Conservation (phyloP, 495 filamentous ascomycete species). For the Terfezia claveryi region DNA sequence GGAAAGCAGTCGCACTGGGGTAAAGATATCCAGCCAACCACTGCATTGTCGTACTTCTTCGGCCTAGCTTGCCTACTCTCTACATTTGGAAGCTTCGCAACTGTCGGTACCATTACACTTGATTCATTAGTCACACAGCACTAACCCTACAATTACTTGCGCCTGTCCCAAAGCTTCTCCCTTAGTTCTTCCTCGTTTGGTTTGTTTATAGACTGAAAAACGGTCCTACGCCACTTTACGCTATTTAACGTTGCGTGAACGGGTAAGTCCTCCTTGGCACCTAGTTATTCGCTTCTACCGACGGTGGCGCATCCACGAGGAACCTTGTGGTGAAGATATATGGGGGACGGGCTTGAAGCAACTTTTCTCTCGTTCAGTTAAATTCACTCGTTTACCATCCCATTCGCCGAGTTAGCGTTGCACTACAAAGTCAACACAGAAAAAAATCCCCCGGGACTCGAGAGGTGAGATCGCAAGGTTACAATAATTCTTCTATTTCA, state of each 20-base stretch:
- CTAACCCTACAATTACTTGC: constrained; percentile 1
- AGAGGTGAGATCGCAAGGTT: no score
- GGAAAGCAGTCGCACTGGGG: no score
- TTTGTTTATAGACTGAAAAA: neutral
- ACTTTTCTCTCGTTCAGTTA: no score
- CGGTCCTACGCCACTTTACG: constrained; percentile 10
- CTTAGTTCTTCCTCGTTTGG: constrained; percentile 1
- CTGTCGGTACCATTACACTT: no score
- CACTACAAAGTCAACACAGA: neutral
- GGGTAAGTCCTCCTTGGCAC: constrained; percentile 15
- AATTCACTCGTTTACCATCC: neutral
- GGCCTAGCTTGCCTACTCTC: no score
- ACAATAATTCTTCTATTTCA: no score
- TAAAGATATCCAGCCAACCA: no score
- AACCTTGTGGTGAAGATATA: neutral
- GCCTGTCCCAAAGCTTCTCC: constrained; percentile 1
- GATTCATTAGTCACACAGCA: no score
- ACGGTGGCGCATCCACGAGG: constrained; percentile 12
- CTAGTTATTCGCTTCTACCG: constrained; percentile 13
- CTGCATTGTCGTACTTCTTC: no score
- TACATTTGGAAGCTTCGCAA: no score
- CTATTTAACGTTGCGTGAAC: constrained; percentile 15
- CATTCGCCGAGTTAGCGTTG: neutral
- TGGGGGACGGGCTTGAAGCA: no score
- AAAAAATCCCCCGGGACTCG: neutral